Conservation (phyloP, 768 basidiomycete species). For the Leccinellum rugosiceps region DNA sequence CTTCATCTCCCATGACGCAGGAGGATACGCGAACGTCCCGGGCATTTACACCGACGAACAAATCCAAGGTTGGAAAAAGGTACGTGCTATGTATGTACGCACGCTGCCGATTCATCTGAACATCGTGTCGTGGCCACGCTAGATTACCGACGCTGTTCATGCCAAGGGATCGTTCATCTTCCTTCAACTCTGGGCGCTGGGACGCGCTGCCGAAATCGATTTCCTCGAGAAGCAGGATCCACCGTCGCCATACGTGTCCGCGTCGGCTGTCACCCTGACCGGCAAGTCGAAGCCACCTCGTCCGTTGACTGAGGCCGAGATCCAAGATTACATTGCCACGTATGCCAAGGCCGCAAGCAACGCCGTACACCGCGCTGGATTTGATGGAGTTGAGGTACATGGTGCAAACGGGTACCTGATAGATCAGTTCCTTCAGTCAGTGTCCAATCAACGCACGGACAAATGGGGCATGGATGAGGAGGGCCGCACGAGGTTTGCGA, state of each 20-base stretch:
- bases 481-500: slow-evolving; percentile 44
- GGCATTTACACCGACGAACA: neutral
- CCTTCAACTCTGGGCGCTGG: slow-evolving; percentile 40
- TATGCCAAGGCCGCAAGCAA: slow-evolving; percentile 33
- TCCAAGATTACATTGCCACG: slow-evolving; percentile 27
- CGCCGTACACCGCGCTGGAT: slow-evolving; percentile 19
- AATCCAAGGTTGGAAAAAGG: neutral
- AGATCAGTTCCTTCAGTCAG: slow-evolving; percentile 55
- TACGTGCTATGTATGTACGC: neutral
- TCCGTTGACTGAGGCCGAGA: slow-evolving; percentile 28
- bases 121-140: neutral
- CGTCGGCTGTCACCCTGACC: slow-evolving; percentile 30
- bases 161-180: neutral
- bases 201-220: slow-evolving; percentile 40
- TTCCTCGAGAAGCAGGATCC: slow-evolving; percentile 37
- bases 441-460: neutral
- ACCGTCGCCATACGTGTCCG: slow-evolving; percentile 31
- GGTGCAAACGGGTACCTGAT: slow-evolving; percentile 44
- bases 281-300: slow-evolving; percentile 13
- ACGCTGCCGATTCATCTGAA: neutral
- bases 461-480: slow-evolving; percentile 55
- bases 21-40: neutral
- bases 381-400: slow-evolving; percentile 38
- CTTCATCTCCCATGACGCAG: neutral
- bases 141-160: neutral